These are phyloP conservation scores for Effrenium voratum DNA, from an alignment of 73 alveolate genomes.

Conservation along the genomic window DNA sequence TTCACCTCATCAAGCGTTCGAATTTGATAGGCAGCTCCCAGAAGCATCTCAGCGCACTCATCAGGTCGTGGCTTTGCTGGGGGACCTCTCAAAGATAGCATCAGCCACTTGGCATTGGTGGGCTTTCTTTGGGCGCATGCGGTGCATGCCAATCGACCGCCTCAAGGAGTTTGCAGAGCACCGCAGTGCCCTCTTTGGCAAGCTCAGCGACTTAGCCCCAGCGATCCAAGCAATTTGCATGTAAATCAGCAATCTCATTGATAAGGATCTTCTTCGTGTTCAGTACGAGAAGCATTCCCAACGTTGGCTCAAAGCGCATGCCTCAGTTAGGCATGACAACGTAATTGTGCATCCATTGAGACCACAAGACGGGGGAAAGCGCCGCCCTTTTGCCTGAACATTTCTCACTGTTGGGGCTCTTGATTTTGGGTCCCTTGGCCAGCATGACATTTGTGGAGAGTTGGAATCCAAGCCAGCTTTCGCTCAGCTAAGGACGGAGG, in stretches of 20 bases:
- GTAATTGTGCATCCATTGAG: no score
- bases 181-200: slow-evolving; percentile 68
- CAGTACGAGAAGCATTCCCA: slow-evolving; percentile 74
- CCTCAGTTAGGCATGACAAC: slow-evolving; percentile 15
- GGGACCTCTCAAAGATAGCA: slow-evolving; percentile 69
- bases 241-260: not conserved
- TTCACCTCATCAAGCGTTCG: not conserved
- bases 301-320: slow-evolving; percentile 28
- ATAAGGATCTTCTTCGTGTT: slow-evolving; percentile 34
- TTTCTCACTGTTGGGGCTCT: no score
- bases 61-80: slow-evolving; percentile 63
- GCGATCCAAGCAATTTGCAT: not conserved
- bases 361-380: no score
- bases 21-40: not conserved
- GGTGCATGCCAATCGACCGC: not conserved
- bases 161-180: slow-evolving; percentile 62
- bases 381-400: no score
- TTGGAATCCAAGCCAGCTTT: no score
- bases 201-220: slow-evolving; percentile 45
- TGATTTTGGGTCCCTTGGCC: no score
- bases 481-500: no score
- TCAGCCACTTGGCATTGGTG: slow-evolving; percentile 6
- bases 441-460: no score
- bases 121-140: not conserved
- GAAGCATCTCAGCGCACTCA: not conserved